Evolutionary conservation across 495 filamentous ascomycete genomes (phyloP).

Genomic region (Tuber melanosporum): DNA sequence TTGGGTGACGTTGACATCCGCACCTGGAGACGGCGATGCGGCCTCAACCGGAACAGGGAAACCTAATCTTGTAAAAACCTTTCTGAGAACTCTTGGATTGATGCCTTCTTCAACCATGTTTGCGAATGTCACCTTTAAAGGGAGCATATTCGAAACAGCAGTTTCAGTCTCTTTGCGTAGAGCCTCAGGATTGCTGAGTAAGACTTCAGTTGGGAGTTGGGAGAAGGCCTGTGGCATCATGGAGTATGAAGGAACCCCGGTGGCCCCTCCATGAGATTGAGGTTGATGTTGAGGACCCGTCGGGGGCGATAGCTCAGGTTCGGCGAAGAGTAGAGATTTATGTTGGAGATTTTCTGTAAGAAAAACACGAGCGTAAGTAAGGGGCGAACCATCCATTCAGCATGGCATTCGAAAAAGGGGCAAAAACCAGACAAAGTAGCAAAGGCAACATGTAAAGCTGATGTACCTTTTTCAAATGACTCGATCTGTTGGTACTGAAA

Average conservation of each 20-base stretch:
- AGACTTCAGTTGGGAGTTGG: not conserved
- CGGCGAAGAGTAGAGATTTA: not conserved
- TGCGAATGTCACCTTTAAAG: slow-evolving; percentile 59
- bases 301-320: slow-evolving; percentile 1
- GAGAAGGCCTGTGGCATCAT: not conserved
- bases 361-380: slow-evolving; percentile 20
- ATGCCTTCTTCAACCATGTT: slow-evolving; percentile 68
- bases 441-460: slow-evolving; percentile 9
- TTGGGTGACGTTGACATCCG: slow-evolving; percentile 29
- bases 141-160: slow-evolving; percentile 59
- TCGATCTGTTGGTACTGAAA: slow-evolving; percentile 15
- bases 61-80: slow-evolving; percentile 60
- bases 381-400: not conserved
- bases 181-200: slow-evolving; percentile 39
- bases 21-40: slow-evolving; percentile 26
- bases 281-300: slow-evolving; percentile 18
- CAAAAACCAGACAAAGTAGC: not conserved
- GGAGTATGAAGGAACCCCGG: not conserved
- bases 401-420: not conserved
- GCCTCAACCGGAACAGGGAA: slow-evolving; percentile 46
- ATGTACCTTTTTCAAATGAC: slow-evolving; percentile 20
- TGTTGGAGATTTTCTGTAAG: slow-evolving; percentile 19
- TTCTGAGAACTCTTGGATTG: slow-evolving; percentile 54
- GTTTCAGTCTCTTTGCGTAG: slow-evolving; percentile 62
- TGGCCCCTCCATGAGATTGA: not conserved